Base-by-base conservation (phyloP, 768 basidiomycete genomes). In the Mycena belliarum region DNA sequence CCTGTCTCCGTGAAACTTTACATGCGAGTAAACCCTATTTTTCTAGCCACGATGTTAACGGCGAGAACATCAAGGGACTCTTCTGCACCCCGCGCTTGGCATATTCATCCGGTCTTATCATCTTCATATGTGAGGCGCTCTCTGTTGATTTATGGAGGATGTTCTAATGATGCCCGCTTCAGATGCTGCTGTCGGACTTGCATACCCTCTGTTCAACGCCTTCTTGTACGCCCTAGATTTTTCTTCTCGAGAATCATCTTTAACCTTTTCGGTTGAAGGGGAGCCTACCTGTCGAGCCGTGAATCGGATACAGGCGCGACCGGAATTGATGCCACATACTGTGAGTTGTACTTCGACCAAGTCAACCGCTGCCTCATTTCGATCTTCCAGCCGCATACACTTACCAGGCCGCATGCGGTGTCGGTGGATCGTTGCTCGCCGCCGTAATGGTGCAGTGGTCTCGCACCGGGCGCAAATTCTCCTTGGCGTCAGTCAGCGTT, bases 131-230 rank as follows among this genome's bases (percentile, higher is more conserved):
- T 82, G 79, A 76, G 80, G 3, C 41, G 37, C 70, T 14, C 6
- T 25, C 38, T 29, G 15, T 35, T 29, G 28, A 2, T 29, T 35
- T 25, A 41, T 21, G 6, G 28, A 11, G 0, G 2, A 23, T 25
- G 12, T 37, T 25, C 29, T 16, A 18, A 42, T 18, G 26, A 37
- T 2, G 10, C 15, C 16, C 41, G 10, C 33, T 50, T 63, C 63
- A 82, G 83, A 60, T 26, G 63, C 77, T 6, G 72, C 84, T 41
- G 81, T 85, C 54, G 84, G 84, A 14, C 75, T 85, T 7, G 84
- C 83, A 12, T 85, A 82, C 66, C 83, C 84, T n/a, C 66, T 85
- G 71, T 79, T 82, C 59, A 81, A 80, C 66, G 74, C 73, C 28
- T 82, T 82, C 58, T 32, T 60, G 58, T 56, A 15, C 3, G 72